Percentiles rank a stretch among this genome's conserved stretches.
These are phyloP conservation scores for Melanomma pulvis-pyrius DNA, from an alignment of 495 filamentous ascomycete species.

Conservation along the genomic window DNA sequence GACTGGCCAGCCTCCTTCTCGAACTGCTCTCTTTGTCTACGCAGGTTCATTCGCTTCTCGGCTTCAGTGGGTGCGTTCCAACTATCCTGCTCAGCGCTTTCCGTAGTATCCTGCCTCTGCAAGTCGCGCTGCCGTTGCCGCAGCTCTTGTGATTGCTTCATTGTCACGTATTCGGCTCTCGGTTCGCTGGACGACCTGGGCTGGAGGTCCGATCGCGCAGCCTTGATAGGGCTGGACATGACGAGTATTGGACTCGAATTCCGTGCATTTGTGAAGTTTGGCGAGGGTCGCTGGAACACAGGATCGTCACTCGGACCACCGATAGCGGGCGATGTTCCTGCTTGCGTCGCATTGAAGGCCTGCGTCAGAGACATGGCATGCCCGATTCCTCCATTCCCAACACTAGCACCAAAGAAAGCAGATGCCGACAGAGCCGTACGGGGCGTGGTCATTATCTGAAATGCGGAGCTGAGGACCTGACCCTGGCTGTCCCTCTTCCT, in stretches of 20 bases:
- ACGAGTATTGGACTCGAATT: slow-evolving; percentile 41
- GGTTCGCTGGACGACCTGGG: slow-evolving; percentile 40
- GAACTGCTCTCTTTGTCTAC: slow-evolving; percentile 7
- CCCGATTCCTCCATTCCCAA: slow-evolving; percentile 18
- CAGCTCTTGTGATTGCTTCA: slow-evolving; percentile 46
- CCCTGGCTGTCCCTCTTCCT: slow-evolving; percentile 43
- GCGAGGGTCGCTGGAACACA: slow-evolving; percentile 48
- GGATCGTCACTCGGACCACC: slow-evolving; percentile 43
- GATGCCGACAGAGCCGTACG: slow-evolving; percentile 37
- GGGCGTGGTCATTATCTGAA: slow-evolving; percentile 40
- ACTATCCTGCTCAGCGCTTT: slow-evolving; percentile 28
- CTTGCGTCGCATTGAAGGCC: slow-evolving; percentile 49
- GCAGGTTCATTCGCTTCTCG: slow-evolving; percentile 6
- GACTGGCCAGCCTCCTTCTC: slow-evolving; percentile 16
- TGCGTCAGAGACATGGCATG: slow-evolving; percentile 45
- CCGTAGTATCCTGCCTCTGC: background rate
- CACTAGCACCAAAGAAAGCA: slow-evolving; percentile 32
- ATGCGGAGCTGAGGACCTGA: slow-evolving; percentile 42
- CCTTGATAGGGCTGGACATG: slow-evolving; percentile 42
- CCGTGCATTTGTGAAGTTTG: slow-evolving; percentile 39
- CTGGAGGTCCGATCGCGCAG: slow-evolving; percentile 23
- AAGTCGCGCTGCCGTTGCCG: slow-evolving; percentile 24
- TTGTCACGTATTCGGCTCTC: slow-evolving; percentile 42
- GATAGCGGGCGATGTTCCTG: slow-evolving; percentile 44
- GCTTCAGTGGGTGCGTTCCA: slow-evolving; percentile 21